Percentiles rank a stretch among this genome's conserved stretches.
phyloP scores from a whole-genome alignment of 2,329 filamentous ascomycete genomes.

The Ceratocystis ficicola region DNA sequence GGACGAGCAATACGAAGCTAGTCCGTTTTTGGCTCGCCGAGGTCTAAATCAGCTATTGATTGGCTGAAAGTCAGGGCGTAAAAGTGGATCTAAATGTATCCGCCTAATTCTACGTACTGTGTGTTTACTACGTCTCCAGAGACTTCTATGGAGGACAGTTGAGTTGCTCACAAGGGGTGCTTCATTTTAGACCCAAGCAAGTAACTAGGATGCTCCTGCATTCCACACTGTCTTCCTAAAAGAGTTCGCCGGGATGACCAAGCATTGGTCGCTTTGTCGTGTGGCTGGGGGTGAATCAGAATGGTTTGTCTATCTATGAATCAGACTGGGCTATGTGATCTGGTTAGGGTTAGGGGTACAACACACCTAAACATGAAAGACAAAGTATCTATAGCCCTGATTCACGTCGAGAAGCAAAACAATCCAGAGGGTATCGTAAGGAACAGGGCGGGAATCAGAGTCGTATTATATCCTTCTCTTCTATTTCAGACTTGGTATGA shows the following conservation, averaged over 20 bases:
- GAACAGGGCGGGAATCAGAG: no score
- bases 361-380: neutral
- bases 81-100: neutral
- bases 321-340: no score
- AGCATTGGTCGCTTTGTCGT: neutral
- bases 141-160: neutral
- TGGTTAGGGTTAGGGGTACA: no score
- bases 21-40: conserved; percentile 22
- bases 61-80: neutral
- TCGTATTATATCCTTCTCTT: no score
- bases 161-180: neutral
- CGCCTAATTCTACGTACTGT: neutral
- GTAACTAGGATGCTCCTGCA: no score
- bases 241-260: conserved; percentile 20
- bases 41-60: neutral
- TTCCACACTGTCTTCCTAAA: conserved; percentile 11
- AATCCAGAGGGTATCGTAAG: neutral
- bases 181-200: no score
- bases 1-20: conserved; percentile 20
- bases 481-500: no score
- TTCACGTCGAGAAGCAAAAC: neutral
- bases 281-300: no score
- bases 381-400: no score
- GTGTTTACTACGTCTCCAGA: neutral
- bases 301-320: no score